phyloP scores from a whole-genome alignment of 805 yeast species.

The Ogataea nakhonphanomensis region DNA sequence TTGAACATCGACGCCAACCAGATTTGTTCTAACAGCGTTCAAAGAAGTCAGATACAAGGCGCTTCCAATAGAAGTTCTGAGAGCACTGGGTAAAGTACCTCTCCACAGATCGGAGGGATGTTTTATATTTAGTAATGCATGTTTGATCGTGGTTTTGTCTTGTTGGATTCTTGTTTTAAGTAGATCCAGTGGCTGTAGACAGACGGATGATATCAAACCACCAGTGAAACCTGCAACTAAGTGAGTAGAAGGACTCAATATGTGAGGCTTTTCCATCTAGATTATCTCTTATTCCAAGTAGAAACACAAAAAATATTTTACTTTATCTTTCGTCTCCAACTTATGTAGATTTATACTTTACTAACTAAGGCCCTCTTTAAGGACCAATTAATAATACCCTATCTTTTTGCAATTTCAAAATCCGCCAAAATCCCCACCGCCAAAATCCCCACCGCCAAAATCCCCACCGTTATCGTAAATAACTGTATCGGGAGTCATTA shows the following conservation, averaged over 20 bases:
- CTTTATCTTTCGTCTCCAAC: too few species aligned
- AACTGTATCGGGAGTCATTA: constrained; percentile 21
- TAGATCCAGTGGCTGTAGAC: constrained; percentile 84
- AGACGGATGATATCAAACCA: constrained; percentile 76
- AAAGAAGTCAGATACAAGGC: constrained; percentile 79
- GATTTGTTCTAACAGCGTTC: constrained; percentile 53
- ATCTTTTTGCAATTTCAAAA: neutral
- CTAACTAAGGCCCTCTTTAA: too few species aligned
- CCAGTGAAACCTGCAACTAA: constrained; percentile 79
- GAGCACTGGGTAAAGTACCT: constrained; percentile 87
- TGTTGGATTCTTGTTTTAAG: constrained; percentile 87
- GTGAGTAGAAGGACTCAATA: constrained; percentile 38
- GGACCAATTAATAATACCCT: neutral
- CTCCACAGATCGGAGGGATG: constrained; percentile 69
- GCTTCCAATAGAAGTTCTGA: constrained; percentile 87
- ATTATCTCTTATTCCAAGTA: too few species aligned
- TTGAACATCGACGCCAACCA: constrained; percentile 35
- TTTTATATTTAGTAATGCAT: constrained; percentile 39
- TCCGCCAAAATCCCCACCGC: constrained; percentile 18
- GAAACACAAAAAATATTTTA: too few species aligned
- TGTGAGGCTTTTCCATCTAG: too few species aligned
- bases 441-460: constrained; percentile 21
- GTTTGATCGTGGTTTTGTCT: constrained; percentile 31
- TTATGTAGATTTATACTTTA: too few species aligned
- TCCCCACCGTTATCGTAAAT: constrained; percentile 16